Evolutionary conservation across 2,329 filamentous ascomycete genomes (phyloP), one percentile per base, ranked within the genome.

Genomic region (Aspergillus pseudotamarii): DNA sequence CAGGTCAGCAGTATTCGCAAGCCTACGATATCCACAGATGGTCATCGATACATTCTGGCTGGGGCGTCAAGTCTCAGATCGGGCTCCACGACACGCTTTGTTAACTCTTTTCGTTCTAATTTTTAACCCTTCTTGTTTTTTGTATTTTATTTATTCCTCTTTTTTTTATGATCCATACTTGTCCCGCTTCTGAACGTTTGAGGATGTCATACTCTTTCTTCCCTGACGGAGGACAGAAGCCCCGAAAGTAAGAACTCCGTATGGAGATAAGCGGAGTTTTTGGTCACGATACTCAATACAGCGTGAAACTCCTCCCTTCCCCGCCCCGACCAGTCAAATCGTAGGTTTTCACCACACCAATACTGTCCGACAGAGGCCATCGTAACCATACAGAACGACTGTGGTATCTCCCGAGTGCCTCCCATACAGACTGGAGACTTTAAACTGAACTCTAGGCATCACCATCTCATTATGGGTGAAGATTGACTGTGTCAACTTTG

Each of bases 1-100:
- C 23, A 55, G 23, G 51, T 38, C 51, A 55, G 4, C 51, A 36
- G 46, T 19, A 50, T 30, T 50, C 46, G 26, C 68, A 70, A 68
- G 30, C 51, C 51, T 14, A 55, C 32, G 51, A 38, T 55, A 55
- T 55, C 51, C 51, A 55, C 51, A 34, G 12, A 38, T n/a, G 8
- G 28, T 11, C n/a, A 51, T n/a, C 26, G 28, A 55, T 38, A n/a
- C 30, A 55, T 36, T 32, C 30, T 55, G 51, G 32, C 48, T 32
- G 28, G 48, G 30, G 51, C 51, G n/a, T 38, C 14, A 26, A 38
- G 51, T 55, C 51, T 55, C 30, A 55, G 21, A 55, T 55, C 32
- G 4, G 30, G 34, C 51, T 55, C 51, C 36, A 38, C 6, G 36
- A 36, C 51, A 54, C 32, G 51, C 30, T 36, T 54, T 54, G 50